phyloP scores from a whole-genome alignment of 352 stramenopile species.

The Aphanomyces cochlioides region DNA sequence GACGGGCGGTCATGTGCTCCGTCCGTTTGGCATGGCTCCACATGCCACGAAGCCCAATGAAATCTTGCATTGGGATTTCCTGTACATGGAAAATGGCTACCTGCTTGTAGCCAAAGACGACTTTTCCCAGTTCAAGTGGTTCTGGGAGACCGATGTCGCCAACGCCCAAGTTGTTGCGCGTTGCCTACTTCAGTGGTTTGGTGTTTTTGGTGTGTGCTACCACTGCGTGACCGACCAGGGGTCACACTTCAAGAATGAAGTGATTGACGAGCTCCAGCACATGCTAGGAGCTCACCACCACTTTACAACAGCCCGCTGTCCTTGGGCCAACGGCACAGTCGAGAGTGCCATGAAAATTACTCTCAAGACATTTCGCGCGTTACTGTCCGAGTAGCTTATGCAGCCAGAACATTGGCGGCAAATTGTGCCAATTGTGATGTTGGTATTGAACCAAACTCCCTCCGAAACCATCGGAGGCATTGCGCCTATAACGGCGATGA shows the following conservation, averaged over 20 bases:
- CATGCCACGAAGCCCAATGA: conserved; percentile 30
- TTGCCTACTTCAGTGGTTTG: not conserved
- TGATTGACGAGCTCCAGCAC: conserved; percentile 27
- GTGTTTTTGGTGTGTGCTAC: not conserved
- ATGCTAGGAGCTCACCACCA: conserved; percentile 33
- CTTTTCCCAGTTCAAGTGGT: conserved; percentile 15
- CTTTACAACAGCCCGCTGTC: conserved; percentile 35
- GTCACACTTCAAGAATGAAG: conserved; percentile 38
- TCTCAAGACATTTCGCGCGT: conserved; percentile 17
- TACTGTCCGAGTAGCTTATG: conserved; percentile 6
- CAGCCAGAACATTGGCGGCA: conserved; percentile 6
- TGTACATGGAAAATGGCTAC: conserved; percentile 26
- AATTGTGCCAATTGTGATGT: conserved; percentile 17
- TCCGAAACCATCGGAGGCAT: not conserved
- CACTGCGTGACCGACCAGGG: conserved; percentile 9
- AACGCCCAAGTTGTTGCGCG: conserved; percentile 2
- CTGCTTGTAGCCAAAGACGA: conserved; percentile 23
- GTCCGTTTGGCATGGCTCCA: not conserved
- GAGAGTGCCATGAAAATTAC: conserved; percentile 36
- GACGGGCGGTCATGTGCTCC: not conserved
- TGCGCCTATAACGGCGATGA: conserved; percentile 9
- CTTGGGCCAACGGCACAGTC: conserved; percentile 38
- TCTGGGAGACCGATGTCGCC: not conserved
- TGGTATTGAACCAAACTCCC: conserved; percentile 8
- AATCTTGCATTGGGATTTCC: conserved; percentile 35